Evolutionary conservation across 2,329 filamentous ascomycete species (phyloP).

Genomic region (Aspergillus tubingensis): DNA sequence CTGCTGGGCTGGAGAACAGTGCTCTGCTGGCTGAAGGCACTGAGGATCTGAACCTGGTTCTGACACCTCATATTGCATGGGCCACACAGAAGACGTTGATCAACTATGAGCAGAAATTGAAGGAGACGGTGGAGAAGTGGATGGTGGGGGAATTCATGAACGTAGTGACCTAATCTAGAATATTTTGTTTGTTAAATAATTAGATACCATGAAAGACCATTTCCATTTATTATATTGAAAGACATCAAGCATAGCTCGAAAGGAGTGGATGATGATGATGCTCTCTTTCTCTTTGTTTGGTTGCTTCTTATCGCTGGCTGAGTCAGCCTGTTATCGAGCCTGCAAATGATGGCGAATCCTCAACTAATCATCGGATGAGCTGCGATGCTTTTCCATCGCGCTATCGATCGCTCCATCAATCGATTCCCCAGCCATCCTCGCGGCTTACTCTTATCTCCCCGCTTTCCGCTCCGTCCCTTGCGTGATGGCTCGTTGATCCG

Average conservation of each 20-base stretch:
- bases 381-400: not conserved
- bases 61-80: conserved; percentile 59
- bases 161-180: conserved; percentile 19
- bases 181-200: not conserved
- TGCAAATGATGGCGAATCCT: not conserved
- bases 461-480: not conserved
- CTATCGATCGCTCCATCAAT: not conserved
- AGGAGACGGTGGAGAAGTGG: conserved; percentile 52
- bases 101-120: conserved; percentile 49
- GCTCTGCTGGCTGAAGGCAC: conserved; percentile 48
- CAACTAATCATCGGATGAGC: not conserved
- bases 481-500: conserved; percentile 3
- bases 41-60: conserved; percentile 51
- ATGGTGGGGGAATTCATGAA: conserved; percentile 33
- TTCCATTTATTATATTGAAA: not conserved
- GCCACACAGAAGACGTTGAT: conserved; percentile 51
- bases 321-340: not conserved
- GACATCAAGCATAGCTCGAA: too few species aligned
- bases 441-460: conserved; percentile 3
- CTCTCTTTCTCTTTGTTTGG: not conserved
- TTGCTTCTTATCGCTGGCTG: not conserved
- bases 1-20: conserved; percentile 46
- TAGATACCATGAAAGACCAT: not conserved
- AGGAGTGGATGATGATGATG: not conserved
- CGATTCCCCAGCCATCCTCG: not conserved